Conservation (phyloP, 1,139 yeast species). For the Kodamaea arcana region DNA sequence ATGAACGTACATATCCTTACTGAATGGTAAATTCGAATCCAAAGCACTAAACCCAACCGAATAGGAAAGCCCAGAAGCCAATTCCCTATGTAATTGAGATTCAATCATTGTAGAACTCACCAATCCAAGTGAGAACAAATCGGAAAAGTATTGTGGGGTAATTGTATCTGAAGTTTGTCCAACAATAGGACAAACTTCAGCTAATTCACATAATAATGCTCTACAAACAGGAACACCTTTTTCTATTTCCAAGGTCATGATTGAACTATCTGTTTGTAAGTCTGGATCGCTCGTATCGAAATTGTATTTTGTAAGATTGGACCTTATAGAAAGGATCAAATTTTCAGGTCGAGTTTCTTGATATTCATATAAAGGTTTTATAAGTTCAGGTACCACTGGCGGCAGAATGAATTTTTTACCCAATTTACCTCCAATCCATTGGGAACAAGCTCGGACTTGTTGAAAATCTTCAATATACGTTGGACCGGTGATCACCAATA, state of each 20-base stretch:
- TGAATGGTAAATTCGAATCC: conserved; percentile 18
- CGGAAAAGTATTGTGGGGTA: conserved; percentile 45
- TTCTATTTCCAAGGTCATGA: conserved; percentile 32
- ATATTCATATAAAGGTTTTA: conserved; percentile 11
- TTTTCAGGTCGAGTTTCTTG: conserved; percentile 6
- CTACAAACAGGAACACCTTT: conserved; percentile 41
- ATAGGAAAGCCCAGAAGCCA: conserved; percentile 42
- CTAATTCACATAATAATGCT: conserved; percentile 31
- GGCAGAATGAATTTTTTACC: conserved; percentile 15
- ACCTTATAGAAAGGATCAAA: conserved; percentile 21
- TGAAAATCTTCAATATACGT: conserved; percentile 21
- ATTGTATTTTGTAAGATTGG: conserved; percentile 28
- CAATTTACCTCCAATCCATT: conserved; percentile 31
- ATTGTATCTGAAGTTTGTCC: conserved; percentile 43
- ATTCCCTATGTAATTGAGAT: conserved; percentile 45
- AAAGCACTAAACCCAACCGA: conserved; percentile 39
- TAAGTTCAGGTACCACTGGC: conserved; percentile 11
- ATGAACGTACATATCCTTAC: conserved; percentile 21
- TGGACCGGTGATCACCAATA: conserved; percentile 42
- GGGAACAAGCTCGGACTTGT: conserved; percentile 38
- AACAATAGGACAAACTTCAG: conserved; percentile 34
- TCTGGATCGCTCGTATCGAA: conserved; percentile 9
- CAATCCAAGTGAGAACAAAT: conserved; percentile 37
- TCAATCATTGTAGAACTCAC: conserved; percentile 35
- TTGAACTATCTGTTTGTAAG: conserved; percentile 9